These are phyloP conservation scores for Penicillium angulare DNA, from an alignment of 495 filamentous ascomycete species.

Conservation along the genomic window DNA sequence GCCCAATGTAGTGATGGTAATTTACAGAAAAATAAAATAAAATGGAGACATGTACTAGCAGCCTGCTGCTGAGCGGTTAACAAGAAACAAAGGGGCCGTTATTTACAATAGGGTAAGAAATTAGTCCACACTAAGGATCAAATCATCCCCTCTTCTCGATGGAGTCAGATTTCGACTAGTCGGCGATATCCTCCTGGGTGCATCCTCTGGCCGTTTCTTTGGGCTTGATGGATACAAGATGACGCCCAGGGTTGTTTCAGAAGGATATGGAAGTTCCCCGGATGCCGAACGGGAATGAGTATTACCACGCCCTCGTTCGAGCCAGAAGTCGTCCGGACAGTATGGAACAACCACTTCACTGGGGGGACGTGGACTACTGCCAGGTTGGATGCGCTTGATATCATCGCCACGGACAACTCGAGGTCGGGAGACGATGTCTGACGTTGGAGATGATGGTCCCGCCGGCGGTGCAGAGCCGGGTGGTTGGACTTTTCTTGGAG, in stretches of 20 bases:
- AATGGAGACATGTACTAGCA: too few relatives aligned
- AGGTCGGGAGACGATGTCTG: conserved; percentile 34
- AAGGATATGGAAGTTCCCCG: conserved; percentile 22
- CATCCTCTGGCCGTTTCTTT: conserved; percentile 8
- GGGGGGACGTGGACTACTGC: conserved; percentile 28
- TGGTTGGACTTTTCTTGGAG: neutral
- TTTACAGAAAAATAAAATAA: too few relatives aligned
- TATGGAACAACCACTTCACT: conserved; percentile 28
- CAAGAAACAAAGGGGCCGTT: neutral
- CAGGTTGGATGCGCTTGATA: conserved; percentile 37
- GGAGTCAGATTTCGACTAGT: conserved; percentile 39
- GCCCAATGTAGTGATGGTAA: too few relatives aligned
- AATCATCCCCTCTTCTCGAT: conserved; percentile 32
- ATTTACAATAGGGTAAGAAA: neutral
- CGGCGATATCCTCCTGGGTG: conserved; percentile 21
- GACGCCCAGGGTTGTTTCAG: conserved; percentile 10
- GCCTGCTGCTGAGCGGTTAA: neutral
- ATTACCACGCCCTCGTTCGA: conserved; percentile 14
- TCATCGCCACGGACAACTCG: conserved; percentile 36
- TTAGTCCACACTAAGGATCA: conserved; percentile 40
- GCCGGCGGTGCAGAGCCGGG: conserved; percentile 2
- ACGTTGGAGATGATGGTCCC: conserved; percentile 11
- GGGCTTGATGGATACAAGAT: conserved; percentile 23
- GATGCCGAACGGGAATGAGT: neutral
- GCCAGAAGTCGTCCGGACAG: conserved; percentile 36